These are phyloP conservation scores for Crithidia brevicula DNA, from an alignment of 208 protist genomes.

Conservation along the genomic window DNA sequence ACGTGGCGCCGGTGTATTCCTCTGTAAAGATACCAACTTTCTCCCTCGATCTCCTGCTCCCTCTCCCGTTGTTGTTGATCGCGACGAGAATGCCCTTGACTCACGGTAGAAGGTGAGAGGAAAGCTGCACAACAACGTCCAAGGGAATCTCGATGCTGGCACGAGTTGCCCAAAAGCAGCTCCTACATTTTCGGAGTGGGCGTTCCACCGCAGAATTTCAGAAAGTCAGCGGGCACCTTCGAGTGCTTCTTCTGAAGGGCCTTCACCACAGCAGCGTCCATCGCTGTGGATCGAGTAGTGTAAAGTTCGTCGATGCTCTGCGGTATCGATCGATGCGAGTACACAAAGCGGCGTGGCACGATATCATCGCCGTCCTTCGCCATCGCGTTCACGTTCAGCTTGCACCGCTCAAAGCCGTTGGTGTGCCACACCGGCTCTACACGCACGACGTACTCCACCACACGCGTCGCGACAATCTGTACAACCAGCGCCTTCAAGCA, in stretches of 20 bases:
- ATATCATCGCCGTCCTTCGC: slow-evolving; percentile 45
- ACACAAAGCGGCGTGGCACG: slow-evolving; percentile 59
- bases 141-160: neutral
- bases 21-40: no score
- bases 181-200: no score
- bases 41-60: no score
- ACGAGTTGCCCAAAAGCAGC: neutral
- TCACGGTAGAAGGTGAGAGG: no score
- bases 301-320: slow-evolving; percentile 68
- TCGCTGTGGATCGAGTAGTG: slow-evolving; percentile 14
- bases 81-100: no score
- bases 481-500: slow-evolving; percentile 83
- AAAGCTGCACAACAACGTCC: no score
- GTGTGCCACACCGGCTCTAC: slow-evolving; percentile 87
- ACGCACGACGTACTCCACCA: slow-evolving; percentile 92
- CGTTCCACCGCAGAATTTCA: no score
- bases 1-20: no score
- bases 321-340: slow-evolving; percentile 76
- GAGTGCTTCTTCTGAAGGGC: slow-evolving; percentile 3
- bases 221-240: neutral
- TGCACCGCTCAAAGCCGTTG: slow-evolving; percentile 80
- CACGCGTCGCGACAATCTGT: slow-evolving; percentile 75
- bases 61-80: no score
- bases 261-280: slow-evolving; percentile 33
- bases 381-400: slow-evolving; percentile 48